Evolutionary conservation across 1,139 yeast species (phyloP).

Genomic region (Yamadazyma aaseri): DNA sequence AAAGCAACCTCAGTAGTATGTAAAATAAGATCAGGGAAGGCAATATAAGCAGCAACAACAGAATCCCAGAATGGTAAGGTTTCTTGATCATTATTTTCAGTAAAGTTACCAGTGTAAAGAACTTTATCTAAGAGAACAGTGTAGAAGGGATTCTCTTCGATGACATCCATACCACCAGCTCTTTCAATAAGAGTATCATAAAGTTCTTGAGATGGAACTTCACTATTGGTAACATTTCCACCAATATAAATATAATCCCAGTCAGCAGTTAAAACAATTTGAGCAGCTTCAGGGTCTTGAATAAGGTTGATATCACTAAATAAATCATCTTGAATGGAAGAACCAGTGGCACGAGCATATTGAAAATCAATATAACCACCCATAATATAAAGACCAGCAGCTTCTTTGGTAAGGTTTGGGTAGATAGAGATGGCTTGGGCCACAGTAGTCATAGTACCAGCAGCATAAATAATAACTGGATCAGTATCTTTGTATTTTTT

Average conservation of each 20-base stretch:
- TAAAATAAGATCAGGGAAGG: slow-evolving; percentile 29
- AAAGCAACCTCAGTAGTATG: slow-evolving; percentile 24
- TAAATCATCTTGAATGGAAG: slow-evolving; percentile 26
- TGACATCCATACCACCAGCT: slow-evolving; percentile 27
- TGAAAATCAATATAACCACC: slow-evolving; percentile 43
- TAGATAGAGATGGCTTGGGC: slow-evolving; percentile 41
- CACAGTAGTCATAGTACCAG: slow-evolving; percentile 42
- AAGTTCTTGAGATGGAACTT: slow-evolving; percentile 35
- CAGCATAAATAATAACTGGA: slow-evolving; percentile 35
- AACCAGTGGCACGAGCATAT: slow-evolving; percentile 32
- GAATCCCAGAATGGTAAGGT: slow-evolving; percentile 42
- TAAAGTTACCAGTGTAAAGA: slow-evolving; percentile 29
- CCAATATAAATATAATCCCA: slow-evolving; percentile 38
- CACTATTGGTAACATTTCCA: slow-evolving; percentile 39
- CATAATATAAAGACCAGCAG: slow-evolving; percentile 40
- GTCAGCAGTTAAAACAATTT: slow-evolving; percentile 35
- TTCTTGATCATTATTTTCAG: slow-evolving; percentile 19
- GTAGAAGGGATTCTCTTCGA: slow-evolving; percentile 24
- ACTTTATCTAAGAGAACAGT: slow-evolving; percentile 22
- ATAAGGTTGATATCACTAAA: slow-evolving; percentile 42
- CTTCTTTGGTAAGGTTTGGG: slow-evolving; percentile 35
- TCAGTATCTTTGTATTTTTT: slow-evolving; percentile 26
- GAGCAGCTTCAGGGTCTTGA: slow-evolving; percentile 46
- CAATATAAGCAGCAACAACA: slow-evolving; percentile 33
- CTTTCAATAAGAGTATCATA: slow-evolving; percentile 31